Evolutionary conservation across 768 basidiomycete genomes (phyloP), one percentile per base, ranked within the genome.

Genomic region (Trametes elegans): DNA sequence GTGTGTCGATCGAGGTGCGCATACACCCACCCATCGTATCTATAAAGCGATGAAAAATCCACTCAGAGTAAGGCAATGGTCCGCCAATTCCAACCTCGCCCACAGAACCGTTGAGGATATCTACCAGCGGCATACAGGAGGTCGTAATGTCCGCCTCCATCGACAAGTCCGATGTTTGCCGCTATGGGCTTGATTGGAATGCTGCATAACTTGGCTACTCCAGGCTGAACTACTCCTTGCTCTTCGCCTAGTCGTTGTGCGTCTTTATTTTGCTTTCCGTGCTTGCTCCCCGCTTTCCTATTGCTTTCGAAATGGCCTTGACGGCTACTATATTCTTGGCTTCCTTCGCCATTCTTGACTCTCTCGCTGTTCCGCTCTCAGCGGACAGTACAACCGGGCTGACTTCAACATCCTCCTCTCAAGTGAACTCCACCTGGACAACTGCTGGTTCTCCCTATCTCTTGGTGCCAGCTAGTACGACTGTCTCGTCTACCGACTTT

Each of bases 241-340:
- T 50, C 39, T 24, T n/a, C 23, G 18, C 35, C 5, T 31, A 11
- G 14, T n/a, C 19, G 13, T 28, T 45, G 27, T 28, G 34, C 23
- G 28, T 19, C 24, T 27, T 21, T 24, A 18, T 28, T 16, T 13
- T 26, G 35, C 28, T 39, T 38, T 36, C 13, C 21, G 46, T 31
- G 31, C 35, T 42, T 24, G 31, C 50, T 48, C 28, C 29, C 36
- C 7, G 38, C 19, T 40, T 8, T 55, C 27, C 6, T 23, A 13
- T 35, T 38, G 43, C 49, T 41, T 52, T 51, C 53, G 48, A 39
- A 18, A 59, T 59, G 58, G 58, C 58, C 49, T 59, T 55, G 53
- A 59, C 31, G 53, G 53, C 53, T 48, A 48, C 49, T n/a, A 36
- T 59, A 26, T 31, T 59, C 24, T 40, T 55, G 36, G 49, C 49